Evolutionary conservation across 805 yeast genomes (phyloP), one percentile per base, ranked within the genome.

Genomic region (Kodamaea leandrae): DNA sequence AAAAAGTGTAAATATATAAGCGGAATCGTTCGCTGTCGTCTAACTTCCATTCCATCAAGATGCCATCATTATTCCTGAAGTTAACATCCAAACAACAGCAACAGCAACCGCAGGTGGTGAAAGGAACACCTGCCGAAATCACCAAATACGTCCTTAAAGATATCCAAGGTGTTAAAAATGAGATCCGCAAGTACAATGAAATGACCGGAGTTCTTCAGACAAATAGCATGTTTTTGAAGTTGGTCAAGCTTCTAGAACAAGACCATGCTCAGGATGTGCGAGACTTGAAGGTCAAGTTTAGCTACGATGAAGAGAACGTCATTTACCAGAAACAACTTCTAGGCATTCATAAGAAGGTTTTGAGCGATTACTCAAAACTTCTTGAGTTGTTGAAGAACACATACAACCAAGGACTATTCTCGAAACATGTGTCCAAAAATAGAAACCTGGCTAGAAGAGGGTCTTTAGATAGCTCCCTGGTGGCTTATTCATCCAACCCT

Each of bases 341-440:
- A 5, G 41, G 36, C n/a, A 29, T 49, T 4, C 54, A 57, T 46
- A 58, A 53, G 29, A 18, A 18, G 8, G 50, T 51, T 6, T 39
- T 59, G 12, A 28, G 37, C 4, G 64, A 60, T 25, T 52, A 47
- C 32, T 48, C 47, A 14, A 50, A 54, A 27, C 48, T 59, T 14
- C 35, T 54, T 5, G 51, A 47, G 6, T 45, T 57, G 24, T 32
- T 59, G 28, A 45, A 52, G 30, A 55, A 58, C 41, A 58, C 52
- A 42, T 52, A 60, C 41, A 54, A 52, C 35, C 57, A 57, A 23
- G 55, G 55, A 7, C 37, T 58, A n/a, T 50, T 50, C 37, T 51
- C 55, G 13, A 24, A 24, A 19, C 43, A 46, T 14, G 38, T 46
- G 3, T 25, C 47, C 2, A 40, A 48, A n/a, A 34, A 48, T 21